These are phyloP conservation scores for Penicillium occitanis DNA, from an alignment of 2,329 filamentous ascomycete genomes.

Conservation along the genomic window DNA sequence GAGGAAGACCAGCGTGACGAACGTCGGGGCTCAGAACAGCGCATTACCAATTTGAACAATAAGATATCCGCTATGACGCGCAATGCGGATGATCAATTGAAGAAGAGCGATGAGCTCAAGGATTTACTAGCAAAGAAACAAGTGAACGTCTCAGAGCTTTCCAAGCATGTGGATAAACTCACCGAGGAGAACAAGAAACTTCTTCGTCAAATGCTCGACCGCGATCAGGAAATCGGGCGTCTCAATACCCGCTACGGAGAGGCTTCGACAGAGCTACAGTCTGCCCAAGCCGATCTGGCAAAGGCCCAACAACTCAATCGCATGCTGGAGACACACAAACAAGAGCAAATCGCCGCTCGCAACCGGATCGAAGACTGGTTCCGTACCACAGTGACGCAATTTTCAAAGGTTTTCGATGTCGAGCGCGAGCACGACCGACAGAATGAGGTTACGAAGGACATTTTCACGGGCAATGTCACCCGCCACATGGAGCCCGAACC, in stretches of 20 bases:
- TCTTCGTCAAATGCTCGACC: conserved; percentile 31
- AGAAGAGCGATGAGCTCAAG: conserved; percentile 37
- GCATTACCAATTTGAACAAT: conserved; percentile 36
- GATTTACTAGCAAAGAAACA: conserved; percentile 8
- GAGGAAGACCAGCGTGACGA: conserved; percentile 40
- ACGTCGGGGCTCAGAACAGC: conserved; percentile 31
- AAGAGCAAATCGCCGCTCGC: conserved; percentile 40
- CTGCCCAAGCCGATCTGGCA: conserved; percentile 36
- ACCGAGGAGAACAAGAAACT: conserved; percentile 37
- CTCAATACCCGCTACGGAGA: conserved; percentile 46
- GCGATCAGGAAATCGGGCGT: conserved; percentile 34
- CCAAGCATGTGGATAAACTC: conserved; percentile 37
- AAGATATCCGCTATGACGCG: conserved; percentile 37
- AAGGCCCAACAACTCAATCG: conserved; percentile 38
- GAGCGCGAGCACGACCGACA: neutral
- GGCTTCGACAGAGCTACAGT: conserved; percentile 42
- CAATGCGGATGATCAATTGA: conserved; percentile 30
- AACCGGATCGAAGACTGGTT: conserved; percentile 23
- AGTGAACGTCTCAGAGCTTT: conserved; percentile 35
- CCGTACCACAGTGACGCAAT: neutral
- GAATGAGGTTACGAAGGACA: neutral
- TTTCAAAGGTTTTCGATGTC: neutral
- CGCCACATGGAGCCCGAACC: conserved; percentile 37
- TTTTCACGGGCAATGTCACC: conserved; percentile 29
- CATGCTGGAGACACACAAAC: conserved; percentile 40